These are phyloP conservation scores for Cytospora mali DNA, from an alignment of 2,329 filamentous ascomycete genomes.

Conservation along the genomic window DNA sequence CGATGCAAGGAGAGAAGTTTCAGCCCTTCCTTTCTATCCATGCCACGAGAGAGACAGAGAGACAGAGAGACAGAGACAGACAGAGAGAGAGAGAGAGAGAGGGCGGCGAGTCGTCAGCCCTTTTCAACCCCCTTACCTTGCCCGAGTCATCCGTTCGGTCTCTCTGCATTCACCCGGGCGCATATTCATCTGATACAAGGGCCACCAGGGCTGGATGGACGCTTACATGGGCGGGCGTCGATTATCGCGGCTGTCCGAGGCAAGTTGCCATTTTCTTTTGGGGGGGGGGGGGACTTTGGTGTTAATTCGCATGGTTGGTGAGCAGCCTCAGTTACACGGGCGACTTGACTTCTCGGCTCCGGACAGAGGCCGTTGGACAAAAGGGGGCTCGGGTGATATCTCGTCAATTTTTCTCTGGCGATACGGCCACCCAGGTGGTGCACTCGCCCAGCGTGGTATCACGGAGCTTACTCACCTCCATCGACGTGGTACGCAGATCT, in stretches of 20 bases:
- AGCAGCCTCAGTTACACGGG: background rate
- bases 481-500: too few species aligned
- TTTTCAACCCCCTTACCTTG: background rate
- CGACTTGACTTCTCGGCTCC: background rate
- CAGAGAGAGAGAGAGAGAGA: background rate
- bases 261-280: background rate
- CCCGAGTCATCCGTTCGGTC: background rate
- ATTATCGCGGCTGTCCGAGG: background rate
- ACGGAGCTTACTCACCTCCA: too few species aligned
- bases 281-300: background rate
- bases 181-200: background rate
- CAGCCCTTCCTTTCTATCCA: too few species aligned
- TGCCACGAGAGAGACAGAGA: too few species aligned
- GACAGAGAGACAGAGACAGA: too few species aligned
- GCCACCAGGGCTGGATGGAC: background rate
- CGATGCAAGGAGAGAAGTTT: too few species aligned
- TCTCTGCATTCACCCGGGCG: background rate
- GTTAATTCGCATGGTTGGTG: background rate
- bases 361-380: conserved; percentile 1
- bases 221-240: background rate
- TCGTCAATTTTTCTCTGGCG: background rate
- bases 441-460: too few species aligned
- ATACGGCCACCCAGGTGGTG: background rate
- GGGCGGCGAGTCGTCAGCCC: background rate
- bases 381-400: conserved; percentile 2